Evolutionary conservation across 225 moss, liverwort and hornwort species (phyloP), one percentile per base, ranked within the genome.

Genomic region (Antitrichia curtipendula): DNA sequence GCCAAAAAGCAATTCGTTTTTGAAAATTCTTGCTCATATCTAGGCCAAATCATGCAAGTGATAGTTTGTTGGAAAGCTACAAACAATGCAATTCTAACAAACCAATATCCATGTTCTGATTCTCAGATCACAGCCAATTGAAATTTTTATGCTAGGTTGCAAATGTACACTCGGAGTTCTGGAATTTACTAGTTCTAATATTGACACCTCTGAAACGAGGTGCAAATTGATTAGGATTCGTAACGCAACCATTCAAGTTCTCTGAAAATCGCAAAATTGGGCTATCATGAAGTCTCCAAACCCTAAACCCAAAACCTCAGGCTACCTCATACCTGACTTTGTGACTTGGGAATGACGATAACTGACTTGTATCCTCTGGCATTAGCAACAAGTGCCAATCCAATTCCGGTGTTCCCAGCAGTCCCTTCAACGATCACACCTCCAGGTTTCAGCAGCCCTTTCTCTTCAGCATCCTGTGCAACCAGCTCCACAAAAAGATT

Each of bases 381-480:
- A 88, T 98, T 98, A 32, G 89, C 98, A 84, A 96, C 96, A 56
- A 98, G 90, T 36, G 98, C 95, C 88, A 98, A 91, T 60, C 98
- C 96, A 65, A 98, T 98, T 62, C 98, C 98, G 56, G 98, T 98
- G 83, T 98, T 98, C 49, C 98, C 98, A 90, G 98, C 96, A 11
- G 98, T 98, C 38, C 98, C 98, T 89, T 96, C 98, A 70, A 98
- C 98, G 82, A 98, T 95, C 38, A 96, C 93, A 71, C 98, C 98
- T 86, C 96, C 98, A 31, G 96, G 96, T 88, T 94, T 96, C 78
- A 98, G 83, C 86, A 96, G 85, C n/a, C 98, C 98, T 76, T 93
- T 96, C 90, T 95, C 96, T 88, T 98, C 98, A 65, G 96, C 98
- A 92, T 98, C 96, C 92, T 96, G 88, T 78, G 43, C 78, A 89